Percentiles rank a stretch among this genome's conserved stretches.
phyloP scores from a whole-genome alignment of 2,329 filamentous ascomycete species.

The Colletotrichum sp. region DNA sequence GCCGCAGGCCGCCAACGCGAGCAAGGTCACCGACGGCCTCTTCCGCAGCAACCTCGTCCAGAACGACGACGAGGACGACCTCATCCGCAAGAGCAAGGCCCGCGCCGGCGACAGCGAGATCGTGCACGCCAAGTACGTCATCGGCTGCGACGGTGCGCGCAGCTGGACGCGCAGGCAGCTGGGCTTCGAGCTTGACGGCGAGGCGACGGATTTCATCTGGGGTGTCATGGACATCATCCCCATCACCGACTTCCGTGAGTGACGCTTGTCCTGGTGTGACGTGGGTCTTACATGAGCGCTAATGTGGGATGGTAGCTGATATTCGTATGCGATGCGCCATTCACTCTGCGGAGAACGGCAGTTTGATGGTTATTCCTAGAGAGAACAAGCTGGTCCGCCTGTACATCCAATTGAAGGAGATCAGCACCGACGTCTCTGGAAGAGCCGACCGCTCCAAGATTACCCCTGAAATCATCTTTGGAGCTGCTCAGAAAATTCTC shows the following conservation, averaged over 20 bases:
- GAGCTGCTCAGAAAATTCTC: constrained; percentile 67
- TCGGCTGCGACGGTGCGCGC: constrained; percentile 73
- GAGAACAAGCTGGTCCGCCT: constrained; percentile 67
- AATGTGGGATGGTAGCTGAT: constrained; percentile 37
- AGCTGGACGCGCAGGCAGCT: constrained; percentile 67
- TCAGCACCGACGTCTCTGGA: constrained; percentile 44
- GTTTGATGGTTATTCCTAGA: constrained; percentile 68
- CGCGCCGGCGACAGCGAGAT: constrained; percentile 42
- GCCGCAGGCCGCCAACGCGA: constrained; percentile 30
- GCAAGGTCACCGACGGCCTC: constrained; percentile 55
- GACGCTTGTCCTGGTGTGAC: background rate
- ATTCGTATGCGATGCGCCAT: constrained; percentile 64
- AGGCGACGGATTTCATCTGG: constrained; percentile 56
- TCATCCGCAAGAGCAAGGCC: constrained; percentile 21
- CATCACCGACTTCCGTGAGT: constrained; percentile 50
- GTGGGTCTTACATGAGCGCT: background rate
- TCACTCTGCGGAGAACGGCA: constrained; percentile 60
- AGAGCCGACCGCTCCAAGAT: constrained; percentile 64
- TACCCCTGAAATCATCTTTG: constrained; percentile 65
- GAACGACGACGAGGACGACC: constrained; percentile 59
- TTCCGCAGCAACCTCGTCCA: constrained; percentile 63
- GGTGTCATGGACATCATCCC: constrained; percentile 45
- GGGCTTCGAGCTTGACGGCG: constrained; percentile 60
- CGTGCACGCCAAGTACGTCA: constrained; percentile 65
- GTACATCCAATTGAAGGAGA: constrained; percentile 66